Evolutionary conservation across 2,329 filamentous ascomycete genomes (phyloP).

Genomic region (Aspergillus udagawae): DNA sequence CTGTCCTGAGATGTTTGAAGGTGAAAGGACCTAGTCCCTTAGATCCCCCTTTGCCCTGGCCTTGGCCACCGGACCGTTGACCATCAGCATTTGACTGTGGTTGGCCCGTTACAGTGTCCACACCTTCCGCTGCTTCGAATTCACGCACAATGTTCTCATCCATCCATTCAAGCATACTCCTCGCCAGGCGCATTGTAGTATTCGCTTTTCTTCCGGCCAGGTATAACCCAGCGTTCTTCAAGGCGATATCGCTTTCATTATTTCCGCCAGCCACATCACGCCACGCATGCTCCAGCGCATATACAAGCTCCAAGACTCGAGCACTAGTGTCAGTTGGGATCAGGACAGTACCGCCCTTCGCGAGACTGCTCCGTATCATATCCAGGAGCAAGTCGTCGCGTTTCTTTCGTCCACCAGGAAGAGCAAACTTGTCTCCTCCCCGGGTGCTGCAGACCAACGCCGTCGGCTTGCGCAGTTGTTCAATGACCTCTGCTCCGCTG

Average conservation of each 20-base stretch:
- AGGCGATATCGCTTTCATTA: constrained; percentile 47
- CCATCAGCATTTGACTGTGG: constrained; percentile 38
- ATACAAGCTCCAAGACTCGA: constrained; percentile 86
- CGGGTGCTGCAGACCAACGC: constrained; percentile 88
- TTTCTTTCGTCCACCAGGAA: constrained; percentile 69
- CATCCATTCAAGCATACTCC: constrained; percentile 99
- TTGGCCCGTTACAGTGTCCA: constrained; percentile 34
- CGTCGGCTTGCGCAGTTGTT: constrained; percentile 88
- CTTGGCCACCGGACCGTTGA: constrained; percentile 32
- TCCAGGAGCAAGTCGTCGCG: constrained; percentile 81
- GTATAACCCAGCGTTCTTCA: constrained; percentile 61
- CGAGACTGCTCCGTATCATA: constrained; percentile 73
- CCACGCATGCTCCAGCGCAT: constrained; percentile 91
- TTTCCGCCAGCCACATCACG: constrained; percentile 55
- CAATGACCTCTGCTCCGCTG: constrained; percentile 84
- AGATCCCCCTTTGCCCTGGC: constrained; percentile 35
- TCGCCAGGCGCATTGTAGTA: constrained; percentile 82
- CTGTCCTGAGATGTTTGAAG: constrained; percentile 75
- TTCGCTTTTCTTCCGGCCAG: constrained; percentile 81
- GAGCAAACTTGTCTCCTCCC: constrained; percentile 67
- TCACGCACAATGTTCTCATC: constrained; percentile 91
- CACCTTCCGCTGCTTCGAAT: constrained; percentile 64
- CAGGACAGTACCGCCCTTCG: constrained; percentile 81
- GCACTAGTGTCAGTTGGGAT: constrained; percentile 95
- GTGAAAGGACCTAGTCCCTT: constrained; percentile 72